A percentile compares a stretch with the other conserved stretches of the same genome.
Conservation (phyloP, 176 grass and related monocot genomes). For the Ampelocalamus luodianensis region DNA sequence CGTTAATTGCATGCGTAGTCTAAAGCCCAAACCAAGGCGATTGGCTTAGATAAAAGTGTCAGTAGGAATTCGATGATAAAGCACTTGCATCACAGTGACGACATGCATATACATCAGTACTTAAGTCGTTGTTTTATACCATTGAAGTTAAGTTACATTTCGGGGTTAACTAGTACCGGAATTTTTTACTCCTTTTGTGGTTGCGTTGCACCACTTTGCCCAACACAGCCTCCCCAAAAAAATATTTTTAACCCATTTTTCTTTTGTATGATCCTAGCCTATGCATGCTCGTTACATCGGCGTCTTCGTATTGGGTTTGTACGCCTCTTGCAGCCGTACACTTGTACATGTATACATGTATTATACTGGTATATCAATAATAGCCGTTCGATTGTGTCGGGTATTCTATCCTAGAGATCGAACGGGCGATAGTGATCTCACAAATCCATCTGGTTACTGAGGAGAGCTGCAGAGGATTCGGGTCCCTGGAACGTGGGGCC, state of each 20-base stretch:
- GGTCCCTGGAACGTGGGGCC: conserved; percentile 25
- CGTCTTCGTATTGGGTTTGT: conserved; percentile 36
- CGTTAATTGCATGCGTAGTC: not conserved
- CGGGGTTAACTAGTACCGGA: conserved; percentile 25
- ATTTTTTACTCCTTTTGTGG: conserved; percentile 19
- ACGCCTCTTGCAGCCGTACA: conserved; percentile 11
- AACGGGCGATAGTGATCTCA: not conserved
- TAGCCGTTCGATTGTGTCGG: not conserved
- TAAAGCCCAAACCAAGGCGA: conserved; percentile 17
- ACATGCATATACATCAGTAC: not conserved
- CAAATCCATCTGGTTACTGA: not conserved
- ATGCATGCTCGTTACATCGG: not conserved
- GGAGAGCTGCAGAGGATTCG: not conserved
- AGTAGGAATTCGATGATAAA: conserved; percentile 12
- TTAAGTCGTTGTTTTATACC: conserved; percentile 11
- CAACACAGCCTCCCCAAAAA: not conserved
- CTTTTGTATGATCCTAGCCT: conserved; percentile 41
- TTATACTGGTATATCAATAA: not conserved
- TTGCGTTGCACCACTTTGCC: conserved; percentile 27
- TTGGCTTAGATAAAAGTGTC: not conserved
- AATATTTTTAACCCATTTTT: not conserved
- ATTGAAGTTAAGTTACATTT: conserved; percentile 11
- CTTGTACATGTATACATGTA: conserved; percentile 36
- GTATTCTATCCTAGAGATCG: conserved; percentile 34
- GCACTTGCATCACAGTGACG: conserved; percentile 42